Evolutionary conservation across 2,329 filamentous ascomycete genomes (phyloP).

Genomic region (Madurella mycetomatis): DNA sequence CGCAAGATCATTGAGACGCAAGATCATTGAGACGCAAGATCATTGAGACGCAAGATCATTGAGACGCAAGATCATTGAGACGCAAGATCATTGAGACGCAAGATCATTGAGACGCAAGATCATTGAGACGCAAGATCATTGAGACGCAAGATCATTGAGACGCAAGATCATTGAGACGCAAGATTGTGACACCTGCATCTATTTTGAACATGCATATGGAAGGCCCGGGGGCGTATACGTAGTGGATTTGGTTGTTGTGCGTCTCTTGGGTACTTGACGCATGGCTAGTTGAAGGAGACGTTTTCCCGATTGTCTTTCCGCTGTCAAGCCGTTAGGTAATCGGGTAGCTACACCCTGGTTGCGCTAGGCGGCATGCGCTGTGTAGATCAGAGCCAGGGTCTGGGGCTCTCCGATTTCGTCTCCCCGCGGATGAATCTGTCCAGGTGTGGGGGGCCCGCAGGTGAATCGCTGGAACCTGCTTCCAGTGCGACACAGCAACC

Average conservation of each 20-base stretch:
- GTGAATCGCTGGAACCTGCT: neutral
- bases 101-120: neutral
- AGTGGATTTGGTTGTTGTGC: too few species aligned
- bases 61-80: neutral
- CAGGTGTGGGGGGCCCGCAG: conserved; percentile 9
- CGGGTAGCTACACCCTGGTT: too few species aligned
- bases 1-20: neutral
- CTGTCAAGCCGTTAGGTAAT: too few species aligned
- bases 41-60: neutral
- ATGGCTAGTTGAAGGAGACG: too few species aligned
- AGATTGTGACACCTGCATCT: too few species aligned
- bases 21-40: too few species aligned
- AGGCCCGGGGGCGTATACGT: too few species aligned
- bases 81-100: neutral
- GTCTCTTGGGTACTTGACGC: too few species aligned
- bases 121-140: neutral
- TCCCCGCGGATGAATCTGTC: conserved; percentile 7
- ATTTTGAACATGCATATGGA: too few species aligned
- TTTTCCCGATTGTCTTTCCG: too few species aligned
- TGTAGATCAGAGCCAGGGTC: conserved; percentile 6
- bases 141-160: neutral
- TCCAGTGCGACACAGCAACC: neutral
- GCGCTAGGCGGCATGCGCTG: neutral
- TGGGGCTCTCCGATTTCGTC: conserved; percentile 18
- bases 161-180: neutral